Evolutionary conservation across 176 grass and related monocot species (phyloP), one percentile per base, ranked within the genome.

Genomic region (Pontederia paniculata): DNA sequence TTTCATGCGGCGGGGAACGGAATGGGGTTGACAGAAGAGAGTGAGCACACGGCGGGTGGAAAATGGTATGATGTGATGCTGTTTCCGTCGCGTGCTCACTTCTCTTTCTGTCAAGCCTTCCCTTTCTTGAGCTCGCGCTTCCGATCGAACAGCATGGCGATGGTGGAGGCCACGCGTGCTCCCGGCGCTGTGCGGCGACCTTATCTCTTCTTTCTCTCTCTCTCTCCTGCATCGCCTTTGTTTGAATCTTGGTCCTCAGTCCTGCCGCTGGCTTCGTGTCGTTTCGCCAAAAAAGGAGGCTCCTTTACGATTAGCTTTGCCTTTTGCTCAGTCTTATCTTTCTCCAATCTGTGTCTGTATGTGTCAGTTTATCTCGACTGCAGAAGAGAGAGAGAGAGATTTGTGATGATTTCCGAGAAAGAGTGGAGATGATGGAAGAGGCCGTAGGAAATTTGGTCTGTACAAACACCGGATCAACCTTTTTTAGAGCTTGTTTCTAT

Each of bases 1-100:
- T 37, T 28, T 25, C 3, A 12, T 17, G 50, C 8, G 16, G 54
- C 28, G 54, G 15, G 54, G 21, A 28, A 12, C 12, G 14, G 54
- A 56, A 25, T 12, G 21, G 21, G 54, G 54, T 56, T 56, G 54
- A 56, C 54, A 56, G 54, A 56, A 56, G 54, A 56, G 54, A 56
- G 54, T 28, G 54, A 56, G 54, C 54, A 56, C 54, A 56, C 10
- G 54, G 21, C 54, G 54, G 54, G 28, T 12, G 53, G 54, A 21
- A 13, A 28, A 56, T 28, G 54, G 54, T 56, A 56, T 56, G 20
- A 56, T 56, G 23, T 15, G 54, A 25, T 56, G 54, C 22, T 56
- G 54, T 25, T 56, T 23, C 21, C 21, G 54, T 28, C 23, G 54
- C 54, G 54, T 56, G 54, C 54, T 56, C 54, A 56, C 54, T 56